These are phyloP conservation scores for Quercus aquifolioides DNA, from an alignment of 306 rosid species.

Conservation along the genomic window DNA sequence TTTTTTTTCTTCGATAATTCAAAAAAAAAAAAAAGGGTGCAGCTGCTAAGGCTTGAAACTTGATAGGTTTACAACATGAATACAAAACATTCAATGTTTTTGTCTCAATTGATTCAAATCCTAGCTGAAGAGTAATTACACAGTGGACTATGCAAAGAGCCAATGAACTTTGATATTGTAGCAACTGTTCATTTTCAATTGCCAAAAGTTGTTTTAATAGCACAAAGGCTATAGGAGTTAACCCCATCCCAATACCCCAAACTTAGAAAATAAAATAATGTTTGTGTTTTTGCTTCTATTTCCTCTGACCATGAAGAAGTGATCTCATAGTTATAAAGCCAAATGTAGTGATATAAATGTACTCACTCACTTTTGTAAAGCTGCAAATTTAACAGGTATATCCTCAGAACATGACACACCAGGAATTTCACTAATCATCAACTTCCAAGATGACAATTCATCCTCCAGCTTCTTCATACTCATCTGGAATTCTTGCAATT, in stretches of 20 bases:
- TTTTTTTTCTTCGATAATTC: too few relatives aligned
- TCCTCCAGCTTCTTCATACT: conserved; percentile 67
- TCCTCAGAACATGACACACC: conserved; percentile 77
- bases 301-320: background rate
- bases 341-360: conserved; percentile 16
- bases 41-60: too few relatives aligned
- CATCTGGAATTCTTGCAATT: conserved; percentile 64
- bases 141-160: background rate
- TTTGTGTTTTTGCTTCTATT: background rate
- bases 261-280: background rate
- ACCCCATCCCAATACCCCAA: background rate
- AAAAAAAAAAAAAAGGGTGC: background rate
- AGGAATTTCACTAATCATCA: conserved; percentile 62
- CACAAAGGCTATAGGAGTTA: background rate
- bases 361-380: conserved; percentile 76
- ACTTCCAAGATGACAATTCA: conserved; percentile 72
- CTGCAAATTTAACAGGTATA: conserved; percentile 68
- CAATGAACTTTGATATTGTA: background rate
- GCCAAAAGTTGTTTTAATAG: background rate
- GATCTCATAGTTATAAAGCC: conserved; percentile 7
- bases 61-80: background rate
- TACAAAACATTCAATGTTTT: background rate
- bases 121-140: background rate
- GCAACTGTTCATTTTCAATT: conserved; percentile 8
- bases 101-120: background rate